phyloP scores from a whole-genome alignment of 805 yeast species.

The Candida suzukii region DNA sequence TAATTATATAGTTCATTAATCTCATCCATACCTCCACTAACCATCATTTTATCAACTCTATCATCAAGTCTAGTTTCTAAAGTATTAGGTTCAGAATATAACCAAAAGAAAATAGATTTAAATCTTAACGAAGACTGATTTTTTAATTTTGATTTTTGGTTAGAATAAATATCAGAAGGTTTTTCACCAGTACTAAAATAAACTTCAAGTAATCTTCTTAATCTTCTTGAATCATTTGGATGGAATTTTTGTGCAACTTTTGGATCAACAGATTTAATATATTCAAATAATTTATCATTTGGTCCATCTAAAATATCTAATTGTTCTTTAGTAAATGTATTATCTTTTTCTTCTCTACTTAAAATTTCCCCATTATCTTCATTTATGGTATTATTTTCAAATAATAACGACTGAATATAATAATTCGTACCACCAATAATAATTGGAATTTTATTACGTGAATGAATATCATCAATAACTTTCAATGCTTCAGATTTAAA shows the following conservation, averaged over 20 bases:
- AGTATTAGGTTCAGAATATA: conserved; percentile 55
- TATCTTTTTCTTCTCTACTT: conserved; percentile 21
- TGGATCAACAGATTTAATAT: conserved; percentile 57
- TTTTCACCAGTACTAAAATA: conserved; percentile 55
- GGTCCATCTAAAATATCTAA: conserved; percentile 45
- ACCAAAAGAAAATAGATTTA: conserved; percentile 72
- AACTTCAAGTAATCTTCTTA: conserved; percentile 77
- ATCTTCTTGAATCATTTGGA: conserved; percentile 79
- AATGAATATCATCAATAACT: conserved; percentile 58
- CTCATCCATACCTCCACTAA: conserved; percentile 62
- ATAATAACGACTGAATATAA: conserved; percentile 72
- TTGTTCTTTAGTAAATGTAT: conserved; percentile 26
- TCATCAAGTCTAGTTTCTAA: conserved; percentile 61
- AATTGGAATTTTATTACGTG: conserved; percentile 70
- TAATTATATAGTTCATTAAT: conserved; percentile 49
- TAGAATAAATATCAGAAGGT: conserved; percentile 65
- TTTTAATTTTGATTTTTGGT: conserved; percentile 41
- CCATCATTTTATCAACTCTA: conserved; percentile 82
- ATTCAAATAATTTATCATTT: conserved; percentile 38
- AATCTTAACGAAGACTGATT: conserved; percentile 45
- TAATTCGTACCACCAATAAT: conserved; percentile 96
- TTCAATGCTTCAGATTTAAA: conserved; percentile 66
- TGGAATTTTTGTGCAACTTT: conserved; percentile 74
- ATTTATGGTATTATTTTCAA: conserved; percentile 58
- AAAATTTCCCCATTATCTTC: conserved; percentile 20